Base-by-base conservation (phyloP, 768 basidiomycete species). In the Mycena filopes region DNA sequence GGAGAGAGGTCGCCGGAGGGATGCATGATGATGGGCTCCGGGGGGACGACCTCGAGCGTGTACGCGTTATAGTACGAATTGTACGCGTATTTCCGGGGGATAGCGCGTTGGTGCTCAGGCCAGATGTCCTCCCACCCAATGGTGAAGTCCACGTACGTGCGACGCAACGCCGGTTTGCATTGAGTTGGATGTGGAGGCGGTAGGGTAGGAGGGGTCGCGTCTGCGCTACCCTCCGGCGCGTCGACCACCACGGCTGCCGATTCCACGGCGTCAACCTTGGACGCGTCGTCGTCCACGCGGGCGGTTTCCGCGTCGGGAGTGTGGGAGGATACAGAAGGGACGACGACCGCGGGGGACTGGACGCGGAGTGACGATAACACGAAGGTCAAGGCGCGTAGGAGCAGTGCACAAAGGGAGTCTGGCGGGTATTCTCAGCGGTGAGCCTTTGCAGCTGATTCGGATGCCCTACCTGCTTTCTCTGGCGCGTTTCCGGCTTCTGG, bases 101-200 rank as follows among this genome's bases (percentile, higher is more conserved):
- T 42, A 33, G 48, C n/a, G 41, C 53, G 42, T 1, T 47, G 29
- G 43, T 29, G 29, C 29, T 59, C 54, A 10, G 67, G 67, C 67
- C 67, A 68, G 41, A 68, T 43, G 46, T 68, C 67, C 18, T 68
- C 63, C 67, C 67, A 68, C 21, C 51, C 60, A 29, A 68, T 56
- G 41, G 57, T 60, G 26, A 68, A 60, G 43, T 68, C 67, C 20
- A 60, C 54, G 16, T 38, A 63, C 16, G 54, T 43, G 38, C 43
- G 53, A n/a, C 26, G 50, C 3, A 40, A 29, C 16, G 18, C 41
- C 40, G 51, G 5, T 0, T 33, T 8, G 1, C 38, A 28, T 10
- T 48, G 36, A 15, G 23, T 28, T 10, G 45, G 56, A 12, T n/a
- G 56, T 31, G 23, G 43, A 13, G 51, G 46, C 41, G 54, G 20